Evolutionary conservation across 352 stramenopile species (phyloP), one percentile per base, ranked within the genome.

Genomic region (Phytophthora cactorum): DNA sequence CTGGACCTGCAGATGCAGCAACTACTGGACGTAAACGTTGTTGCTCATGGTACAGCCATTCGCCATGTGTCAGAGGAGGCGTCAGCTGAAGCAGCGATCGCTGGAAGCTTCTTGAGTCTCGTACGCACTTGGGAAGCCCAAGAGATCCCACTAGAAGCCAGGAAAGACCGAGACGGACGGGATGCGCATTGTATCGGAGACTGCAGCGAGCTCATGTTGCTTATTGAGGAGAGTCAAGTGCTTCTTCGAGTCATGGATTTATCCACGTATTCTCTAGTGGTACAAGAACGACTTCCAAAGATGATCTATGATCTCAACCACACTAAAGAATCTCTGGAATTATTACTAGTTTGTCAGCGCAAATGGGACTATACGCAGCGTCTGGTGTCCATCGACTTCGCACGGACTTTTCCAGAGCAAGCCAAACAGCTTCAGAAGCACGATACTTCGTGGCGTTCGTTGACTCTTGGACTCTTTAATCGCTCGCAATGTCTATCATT

Each of bases 141-240:
- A 32, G 77, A 91, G 50, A 82, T 92, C 27, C 78, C 84, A 7
- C 67, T 71, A 10, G 56, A 70, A 5, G 29, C 56, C 10, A 77
- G 59, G 32, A 91, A 88, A 57, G 86, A 93, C 47, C 73, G 81
- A 12, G 84, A 93, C 6, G 82, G 82, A 2, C 74, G 84, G 0
- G 86, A 93, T 4, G 72, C 69, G 2, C 62, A 83, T 12, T 88
- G 72, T 4, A 52, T 93, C 2, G 81, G 79, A 0, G 81, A 93
- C 43, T 90, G 82, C 27, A 47, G 57, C 5, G 84, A 92, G n/a
- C 60, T 92, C 7, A 44, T 81, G 1, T 72, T 74, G 0, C 62
- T 93, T 1, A 66, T 92, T 11, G 86, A 93, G 55, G 84, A 93
- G 54, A 90, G 79, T 22, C 84, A 92, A 63, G 81, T 93, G 12